Evolutionary conservation across 768 basidiomycete species (phyloP), one percentile per base, ranked within the genome.

Genomic region (Auricularia heimuer): DNA sequence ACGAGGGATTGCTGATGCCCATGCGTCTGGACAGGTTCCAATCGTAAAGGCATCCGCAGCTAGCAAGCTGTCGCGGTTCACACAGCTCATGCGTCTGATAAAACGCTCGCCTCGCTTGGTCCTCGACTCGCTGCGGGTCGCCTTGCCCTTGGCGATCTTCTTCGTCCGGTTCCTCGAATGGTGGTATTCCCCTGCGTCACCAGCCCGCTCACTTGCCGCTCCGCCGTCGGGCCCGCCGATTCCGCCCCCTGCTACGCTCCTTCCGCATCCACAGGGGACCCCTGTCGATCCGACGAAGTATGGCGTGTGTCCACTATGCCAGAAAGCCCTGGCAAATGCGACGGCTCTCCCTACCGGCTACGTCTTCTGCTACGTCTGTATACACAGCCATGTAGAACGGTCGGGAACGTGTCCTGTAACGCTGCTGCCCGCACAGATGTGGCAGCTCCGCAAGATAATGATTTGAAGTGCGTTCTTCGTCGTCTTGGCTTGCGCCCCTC

Each of bases 121-220:
- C 8, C 80, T 94, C 37, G 90, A 94, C 73, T 92, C 90, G 2
- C 78, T 94, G 45, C 84, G 87, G 66, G 77, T 91, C 60, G 80
- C 92, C 58, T 82, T 94, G 39, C 96, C 92, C 16, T 90, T 88
- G 21, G 88, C 89, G 51, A 94, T 99, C 65, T 96, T 99, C 75
- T 90, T 92, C 73, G 80, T 99, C 79, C 96, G 94, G 75, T 95
- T 98, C 76, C 80, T 97, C 58, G 94, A 98, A 76, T 99, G 97
- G 94, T 99, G 96, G 94, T 98, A 98, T 72, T 95, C 94, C 3
- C 94, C 97, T 24, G 83, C 83, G 54, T 97, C 92, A 11, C 94
- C 90, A 3, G 91, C 90, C 18, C 84, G 86, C 47, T 84, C 85
- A n/a, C 76, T 91, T 63, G 81, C 85, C 8, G 80, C 80, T 37